These are phyloP conservation scores for Colletotrichum sansevieriae DNA, from an alignment of 2,329 filamentous ascomycete genomes.

Conservation along the genomic window DNA sequence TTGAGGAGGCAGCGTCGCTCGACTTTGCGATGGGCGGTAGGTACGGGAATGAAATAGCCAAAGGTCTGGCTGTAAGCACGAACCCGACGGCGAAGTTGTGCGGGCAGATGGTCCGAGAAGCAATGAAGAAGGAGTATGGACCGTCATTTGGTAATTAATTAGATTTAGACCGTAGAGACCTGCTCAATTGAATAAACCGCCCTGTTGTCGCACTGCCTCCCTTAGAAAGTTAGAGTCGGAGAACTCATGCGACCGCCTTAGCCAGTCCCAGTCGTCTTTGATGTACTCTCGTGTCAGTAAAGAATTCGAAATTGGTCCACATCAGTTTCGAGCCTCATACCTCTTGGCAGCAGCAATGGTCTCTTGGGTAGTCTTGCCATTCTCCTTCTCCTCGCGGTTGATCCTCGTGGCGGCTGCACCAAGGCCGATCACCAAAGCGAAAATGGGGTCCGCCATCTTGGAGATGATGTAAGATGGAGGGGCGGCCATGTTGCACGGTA, in stretches of 20 bases:
- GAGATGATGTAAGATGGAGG: conserved; percentile 70
- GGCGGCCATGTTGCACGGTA: conserved; percentile 58
- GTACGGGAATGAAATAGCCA: conserved; percentile 75
- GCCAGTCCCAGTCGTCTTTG: conserved; percentile 45
- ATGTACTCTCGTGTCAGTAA: neutral
- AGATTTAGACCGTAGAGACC: neutral
- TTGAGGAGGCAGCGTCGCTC: conserved; percentile 72
- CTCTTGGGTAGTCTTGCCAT: conserved; percentile 65
- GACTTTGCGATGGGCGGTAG: conserved; percentile 75
- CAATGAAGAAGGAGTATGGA: conserved; percentile 77
- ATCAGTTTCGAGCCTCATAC: conserved; percentile 44
- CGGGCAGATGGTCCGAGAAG: conserved; percentile 76
- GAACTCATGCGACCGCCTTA: conserved; percentile 17
- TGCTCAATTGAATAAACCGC: conserved; percentile 14
- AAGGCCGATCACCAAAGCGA: conserved; percentile 68
- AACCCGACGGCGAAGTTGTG: conserved; percentile 79
- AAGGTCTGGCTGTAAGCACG: conserved; percentile 72
- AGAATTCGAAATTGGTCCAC: no score
- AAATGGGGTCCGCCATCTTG: conserved; percentile 69
- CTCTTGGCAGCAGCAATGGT: conserved; percentile 62
- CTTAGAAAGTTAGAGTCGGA: neutral
- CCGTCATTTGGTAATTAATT: conserved; percentile 56
- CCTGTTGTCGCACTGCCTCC: neutral
- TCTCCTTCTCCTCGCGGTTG: conserved; percentile 71
- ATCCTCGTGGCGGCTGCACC: conserved; percentile 68